These are phyloP conservation scores for Sapria himalayana DNA, from an alignment of 345 rosid genomes.

Conservation along the genomic window DNA sequence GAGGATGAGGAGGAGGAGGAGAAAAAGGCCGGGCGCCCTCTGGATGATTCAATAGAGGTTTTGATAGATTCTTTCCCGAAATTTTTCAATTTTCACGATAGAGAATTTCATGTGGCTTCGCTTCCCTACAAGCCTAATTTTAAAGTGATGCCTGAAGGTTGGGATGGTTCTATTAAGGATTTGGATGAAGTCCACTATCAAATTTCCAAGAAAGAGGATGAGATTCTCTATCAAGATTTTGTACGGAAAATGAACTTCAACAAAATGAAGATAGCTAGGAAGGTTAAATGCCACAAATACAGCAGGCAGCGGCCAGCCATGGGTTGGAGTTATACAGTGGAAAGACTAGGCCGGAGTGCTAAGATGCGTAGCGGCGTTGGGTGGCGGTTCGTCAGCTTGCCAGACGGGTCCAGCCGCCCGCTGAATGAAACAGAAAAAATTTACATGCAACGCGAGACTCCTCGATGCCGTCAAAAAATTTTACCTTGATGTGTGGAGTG, in stretches of 20 bases:
- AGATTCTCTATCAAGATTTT: constrained; percentile 67
- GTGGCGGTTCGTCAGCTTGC: constrained; percentile 83
- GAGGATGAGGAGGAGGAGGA: constrained; percentile 83
- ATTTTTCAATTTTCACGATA: constrained; percentile 64
- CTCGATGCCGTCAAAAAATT: constrained; percentile 55
- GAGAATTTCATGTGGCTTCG: constrained; percentile 91
- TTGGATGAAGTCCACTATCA: constrained; percentile 86
- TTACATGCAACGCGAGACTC: constrained; percentile 70
- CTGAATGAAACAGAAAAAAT: constrained; percentile 64
- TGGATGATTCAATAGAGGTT: constrained; percentile 75
- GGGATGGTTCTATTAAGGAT: constrained; percentile 89
- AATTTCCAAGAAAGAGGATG: constrained; percentile 93
- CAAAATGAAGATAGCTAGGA: constrained; percentile 70
- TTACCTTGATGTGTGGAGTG: constrained; percentile 61
- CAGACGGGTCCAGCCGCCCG: constrained; percentile 78
- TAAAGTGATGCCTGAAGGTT: constrained; percentile 97
- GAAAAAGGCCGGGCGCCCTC: constrained; percentile 62
- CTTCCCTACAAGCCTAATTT: constrained; percentile 84
- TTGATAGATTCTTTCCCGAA: constrained; percentile 80
- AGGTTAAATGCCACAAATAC: constrained; percentile 70
- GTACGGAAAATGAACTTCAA: constrained; percentile 65
- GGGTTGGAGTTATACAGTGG: constrained; percentile 79
- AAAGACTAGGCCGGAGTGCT: constrained; percentile 57
- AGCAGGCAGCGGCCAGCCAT: constrained; percentile 59
- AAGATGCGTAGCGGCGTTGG: constrained; percentile 87